These are phyloP conservation scores for Cercospora beticola DNA, from an alignment of 2,329 filamentous ascomycete species.

Conservation along the genomic window DNA sequence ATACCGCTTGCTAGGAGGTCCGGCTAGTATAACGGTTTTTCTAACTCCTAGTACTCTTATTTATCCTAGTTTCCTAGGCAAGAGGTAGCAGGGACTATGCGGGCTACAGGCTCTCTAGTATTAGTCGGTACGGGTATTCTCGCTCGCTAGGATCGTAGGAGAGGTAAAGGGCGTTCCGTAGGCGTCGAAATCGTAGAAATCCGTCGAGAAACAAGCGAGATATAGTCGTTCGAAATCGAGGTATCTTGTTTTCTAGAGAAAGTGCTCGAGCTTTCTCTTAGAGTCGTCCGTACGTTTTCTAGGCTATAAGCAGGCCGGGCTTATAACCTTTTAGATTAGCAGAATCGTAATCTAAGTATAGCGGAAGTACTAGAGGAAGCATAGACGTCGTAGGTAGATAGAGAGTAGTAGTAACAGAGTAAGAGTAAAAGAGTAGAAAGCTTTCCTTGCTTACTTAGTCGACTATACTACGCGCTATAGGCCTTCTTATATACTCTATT, in stretches of 20 bases:
- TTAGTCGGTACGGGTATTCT: too few species aligned
- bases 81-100: not conserved
- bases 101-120: not conserved
- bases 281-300: not conserved
- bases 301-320: not conserved
- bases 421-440: not conserved
- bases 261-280: not conserved
- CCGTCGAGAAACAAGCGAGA: not conserved
- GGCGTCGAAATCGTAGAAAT: not conserved
- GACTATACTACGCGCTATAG: not conserved
- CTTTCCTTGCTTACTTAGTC: not conserved
- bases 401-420: not conserved
- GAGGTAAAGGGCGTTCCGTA: not conserved
- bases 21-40: not conserved
- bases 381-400: too few species aligned
- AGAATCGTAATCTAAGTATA: too few species aligned
- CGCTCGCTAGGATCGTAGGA: not conserved
- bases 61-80: not conserved
- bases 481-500: not conserved
- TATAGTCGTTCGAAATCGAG: not conserved
- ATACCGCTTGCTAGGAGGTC: not conserved
- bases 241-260: not conserved
- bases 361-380: too few species aligned
- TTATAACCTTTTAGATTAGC: not conserved
- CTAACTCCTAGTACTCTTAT: not conserved